Base-by-base conservation (phyloP, 208 protist species). In the Acanthamoeba quina region DNA sequence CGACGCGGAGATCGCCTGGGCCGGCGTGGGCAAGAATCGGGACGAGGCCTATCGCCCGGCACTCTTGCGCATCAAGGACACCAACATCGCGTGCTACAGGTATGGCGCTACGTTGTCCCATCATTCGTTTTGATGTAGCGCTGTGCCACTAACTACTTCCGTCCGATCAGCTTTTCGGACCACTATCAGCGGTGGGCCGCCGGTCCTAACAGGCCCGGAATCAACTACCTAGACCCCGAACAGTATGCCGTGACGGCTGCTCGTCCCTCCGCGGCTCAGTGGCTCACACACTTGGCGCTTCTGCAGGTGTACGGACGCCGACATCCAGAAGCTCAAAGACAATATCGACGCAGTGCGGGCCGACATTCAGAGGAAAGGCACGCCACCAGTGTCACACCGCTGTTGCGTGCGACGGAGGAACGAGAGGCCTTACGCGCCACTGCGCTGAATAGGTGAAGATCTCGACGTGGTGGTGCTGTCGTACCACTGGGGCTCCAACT, bases 131-230 rank as follows among this genome's bases (percentile, higher is more conserved):
- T 26, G 64, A 21, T 26, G 19, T 26, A 26, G 24, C n/a, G 2
- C n/a, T 70, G 2, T 37, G 64, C n/a, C 3, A 3, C 64, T 11
- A 15, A 34, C n/a, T 6, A 21, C n/a, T n/a, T n/a, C n/a, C n/a
- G n/a, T n/a, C n/a, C n/a, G n/a, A n/a, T n/a, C n/a, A n/a, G n/a
- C n/a, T n/a, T 89, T 37, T 17, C 82, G n/a, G 82, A 89, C 54
- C 82, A 89, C 37, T 66, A 60, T 47, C 47, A 89, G 54, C 54
- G 56, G n/a, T 89, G 82, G 82, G 82, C 82, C 4, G 82, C 54
- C 19, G 13, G 13, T 24, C 44, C 37, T 4, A 85, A 52, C 49
- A 89, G 62, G 19, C 82, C 82, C 19, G 44, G 82, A 2, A 89
- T 89, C 52, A 66, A 89, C 82, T 58, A 89, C 82, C n/a, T 89